Evolutionary conservation across 73 alveolate species (phyloP), one percentile per base, ranked within the genome.

Genomic region (Tetrahymena malaccensis): DNA sequence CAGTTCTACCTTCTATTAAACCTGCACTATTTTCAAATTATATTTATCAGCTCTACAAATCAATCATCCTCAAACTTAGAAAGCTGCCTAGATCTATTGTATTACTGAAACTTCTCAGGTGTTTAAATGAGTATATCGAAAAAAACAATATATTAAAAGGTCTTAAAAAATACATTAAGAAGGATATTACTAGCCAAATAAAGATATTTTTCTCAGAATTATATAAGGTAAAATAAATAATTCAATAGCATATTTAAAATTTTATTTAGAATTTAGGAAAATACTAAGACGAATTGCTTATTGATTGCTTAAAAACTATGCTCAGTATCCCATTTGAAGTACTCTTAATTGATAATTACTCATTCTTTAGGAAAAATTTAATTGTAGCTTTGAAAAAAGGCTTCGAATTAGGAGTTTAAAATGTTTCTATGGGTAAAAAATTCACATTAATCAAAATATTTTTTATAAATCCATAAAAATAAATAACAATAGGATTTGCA

Each of bases 251-350:
- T n/a, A 2, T 2, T 70, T 70, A 70, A 31, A 70, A 19, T 85
- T 43, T 89, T 12, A 34, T 40, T 12, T 33, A 93, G 58, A 93
- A 95, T 95, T 35, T 95, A 21, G 94, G 94, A 56, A 43, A 34
- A 85, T 95, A 95, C 55, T 40, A 85, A 55, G 55, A 89, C 22
- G 40, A 95, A 85, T 50, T 95, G 43, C 43, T 35, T 12, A 93
- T 34, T 43, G 97, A 95, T 17, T 94, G 94, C 12, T 38, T 95
- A 17, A 44, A 40, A 43, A n/a, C 94, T 17, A 50, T 95, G 40
- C 85, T 95, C 11, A 50, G 95, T 10, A 57, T 95, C 15, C 97
- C 97, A 40, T 35, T 95, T 31, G 93, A 44, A 95, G 70, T 95
- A 5, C 50, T 95, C 19, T 35, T 89, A 17, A 85, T 85, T 8